These are phyloP conservation scores for Jacaranda mimosifolia DNA, from an alignment of 257 asterid genomes.

Conservation along the genomic window DNA sequence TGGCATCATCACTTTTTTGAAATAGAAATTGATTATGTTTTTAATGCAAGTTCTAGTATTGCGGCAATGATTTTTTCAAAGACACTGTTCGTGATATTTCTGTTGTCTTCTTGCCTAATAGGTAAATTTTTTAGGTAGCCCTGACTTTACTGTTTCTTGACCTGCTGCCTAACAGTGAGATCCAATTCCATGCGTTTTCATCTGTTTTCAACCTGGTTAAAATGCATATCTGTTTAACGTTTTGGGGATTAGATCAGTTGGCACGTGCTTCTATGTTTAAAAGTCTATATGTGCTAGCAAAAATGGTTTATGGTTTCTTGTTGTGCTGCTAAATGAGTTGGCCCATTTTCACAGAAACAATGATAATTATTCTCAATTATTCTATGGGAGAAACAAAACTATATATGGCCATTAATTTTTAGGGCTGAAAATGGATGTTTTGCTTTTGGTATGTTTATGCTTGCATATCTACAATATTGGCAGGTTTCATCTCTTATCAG, in stretches of 20 bases:
- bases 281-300: constrained; percentile 2
- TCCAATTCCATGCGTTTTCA: too few species aligned
- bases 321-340: not conserved
- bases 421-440: not conserved
- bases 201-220: too few species aligned
- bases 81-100: too few species aligned
- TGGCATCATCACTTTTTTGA: too few species aligned
- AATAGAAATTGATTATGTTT: too few species aligned
- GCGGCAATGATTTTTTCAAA: too few species aligned
- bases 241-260: not conserved
- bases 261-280: constrained; percentile 3
- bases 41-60: too few species aligned
- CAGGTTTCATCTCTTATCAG: constrained; percentile 82
- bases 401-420: not conserved
- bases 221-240: too few species aligned
- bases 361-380: not conserved
- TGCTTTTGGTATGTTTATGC: constrained; percentile 1
- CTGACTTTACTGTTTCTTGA: too few species aligned
- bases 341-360: not conserved
- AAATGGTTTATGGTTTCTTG: not conserved
- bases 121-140: too few species aligned
- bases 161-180: too few species aligned
- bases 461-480: constrained; percentile 37
- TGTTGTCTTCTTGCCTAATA: too few species aligned
- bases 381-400: not conserved